Evolutionary conservation across 2,329 filamentous ascomycete species (phyloP).

Genomic region (Stachybotrys chartarum): DNA sequence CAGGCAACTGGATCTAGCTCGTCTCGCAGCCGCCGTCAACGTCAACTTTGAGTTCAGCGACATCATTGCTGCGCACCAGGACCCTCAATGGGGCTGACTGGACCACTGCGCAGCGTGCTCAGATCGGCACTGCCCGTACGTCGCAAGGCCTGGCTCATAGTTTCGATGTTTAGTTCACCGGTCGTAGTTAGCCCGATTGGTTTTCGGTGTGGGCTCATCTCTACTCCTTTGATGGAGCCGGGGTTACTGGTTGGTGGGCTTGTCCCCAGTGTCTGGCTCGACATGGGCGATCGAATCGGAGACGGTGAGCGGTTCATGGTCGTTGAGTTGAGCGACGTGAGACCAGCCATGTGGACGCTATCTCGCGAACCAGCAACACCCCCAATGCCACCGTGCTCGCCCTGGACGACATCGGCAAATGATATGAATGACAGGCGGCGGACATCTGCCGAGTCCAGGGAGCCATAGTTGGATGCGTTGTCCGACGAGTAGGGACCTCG

Average conservation of each 20-base stretch:
- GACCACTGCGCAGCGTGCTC: conserved; percentile 45
- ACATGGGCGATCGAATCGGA: conserved; percentile 71
- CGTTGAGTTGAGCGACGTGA: conserved; percentile 51
- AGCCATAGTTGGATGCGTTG: conserved; percentile 66
- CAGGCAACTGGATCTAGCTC: too few species aligned
- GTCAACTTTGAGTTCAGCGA: not conserved
- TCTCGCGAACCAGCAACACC: conserved; percentile 52
- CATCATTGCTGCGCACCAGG: conserved; percentile 7
- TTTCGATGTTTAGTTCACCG: conserved; percentile 79
- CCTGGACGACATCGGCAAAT: conserved; percentile 90
- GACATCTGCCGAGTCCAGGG: conserved; percentile 67
- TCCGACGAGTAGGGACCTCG: conserved; percentile 43
- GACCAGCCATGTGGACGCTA: conserved; percentile 60
- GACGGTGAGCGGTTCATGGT: conserved; percentile 64
- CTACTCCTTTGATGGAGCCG: conserved; percentile 66
- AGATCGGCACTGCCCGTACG: conserved; percentile 82
- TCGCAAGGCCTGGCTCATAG: conserved; percentile 82
- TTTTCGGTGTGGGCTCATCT: conserved; percentile 57
- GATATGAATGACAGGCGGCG: conserved; percentile 90
- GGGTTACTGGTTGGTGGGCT: conserved; percentile 73
- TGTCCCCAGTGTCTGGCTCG: conserved; percentile 58
- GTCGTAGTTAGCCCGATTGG: conserved; percentile 40
- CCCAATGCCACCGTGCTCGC: conserved; percentile 61
- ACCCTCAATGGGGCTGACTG: conserved; percentile 49
- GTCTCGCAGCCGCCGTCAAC: not conserved